Base-by-base conservation (phyloP, 768 basidiomycete genomes). In the Glaciozyma martinii region DNA sequence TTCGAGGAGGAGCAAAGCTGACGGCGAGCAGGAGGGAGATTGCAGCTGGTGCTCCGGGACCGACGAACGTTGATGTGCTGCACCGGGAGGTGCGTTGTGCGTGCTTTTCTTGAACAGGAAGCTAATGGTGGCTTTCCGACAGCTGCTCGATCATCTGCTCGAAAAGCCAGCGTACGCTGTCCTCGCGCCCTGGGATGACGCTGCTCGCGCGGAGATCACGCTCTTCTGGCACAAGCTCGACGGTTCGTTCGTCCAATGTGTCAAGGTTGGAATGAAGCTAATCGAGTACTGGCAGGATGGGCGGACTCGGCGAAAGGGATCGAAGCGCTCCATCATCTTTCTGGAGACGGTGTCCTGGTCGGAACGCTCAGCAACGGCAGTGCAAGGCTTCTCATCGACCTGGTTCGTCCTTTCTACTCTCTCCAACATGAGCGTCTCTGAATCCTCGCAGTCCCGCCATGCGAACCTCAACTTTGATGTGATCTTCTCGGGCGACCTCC, bases 401-500 rank as follows among this genome's bases (percentile, higher is more conserved):
- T 50, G 7, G 49, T 27, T 2, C 13, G 49, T 12, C 25, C 10
- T 16, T 47, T 23, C 46, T 23, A 23, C 9, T 47, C 19, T 16
- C 21, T 23, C 5, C 3, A 47, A 16, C 46, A 7, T 21, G 46
- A 47, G 16, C 19, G 12, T 43, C 42, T 43, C 21, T 16, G 13
- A 47, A 13, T 21, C 32, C 8, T 0, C 25, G 2, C 53, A 68
- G 67, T 56, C 67, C 30, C 62, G 60, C n/a, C 61, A 61, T 37
- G 59, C 61, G 60, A 42, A 57, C 52, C 57, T 68, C 23, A 42
- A 50, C n/a, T 47, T 64, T 46, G 60, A 64, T 46, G 57, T 60
- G 18, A 60, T 62, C 59, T 68, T 68, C 54, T 68, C 67, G 16
- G 67, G 67, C 57, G 67, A 68, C 58, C 50, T 68, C 37, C 63